Evolutionary conservation across 768 basidiomycete genomes (phyloP).

Genomic region (Boletus subcaerulescens): DNA sequence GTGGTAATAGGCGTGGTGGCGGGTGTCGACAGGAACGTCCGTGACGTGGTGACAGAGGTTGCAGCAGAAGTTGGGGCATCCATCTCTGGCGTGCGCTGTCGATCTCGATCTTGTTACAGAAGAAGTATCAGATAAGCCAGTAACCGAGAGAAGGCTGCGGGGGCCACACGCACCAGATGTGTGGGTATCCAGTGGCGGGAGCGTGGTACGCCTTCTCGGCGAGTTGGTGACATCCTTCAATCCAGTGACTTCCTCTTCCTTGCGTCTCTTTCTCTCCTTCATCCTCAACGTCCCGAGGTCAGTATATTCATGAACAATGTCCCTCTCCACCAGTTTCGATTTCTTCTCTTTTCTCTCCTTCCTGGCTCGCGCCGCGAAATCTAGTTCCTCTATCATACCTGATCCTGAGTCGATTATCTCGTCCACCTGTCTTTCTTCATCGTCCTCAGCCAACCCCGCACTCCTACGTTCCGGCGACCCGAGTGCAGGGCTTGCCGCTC

Average conservation of each 20-base stretch:
- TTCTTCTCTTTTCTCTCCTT: conserved; percentile 44
- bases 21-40: conserved; percentile 42
- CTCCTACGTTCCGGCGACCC: conserved; percentile 57
- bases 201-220: conserved; percentile 36
- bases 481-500: conserved; percentile 66
- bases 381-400: conserved; percentile 13
- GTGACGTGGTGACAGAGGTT: conserved; percentile 34
- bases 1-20: conserved; percentile 40
- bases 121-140: conserved; percentile 14
- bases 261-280: conserved; percentile 42
- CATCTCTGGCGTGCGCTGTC: conserved; percentile 35
- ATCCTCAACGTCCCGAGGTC: conserved; percentile 25
- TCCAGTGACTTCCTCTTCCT: conserved; percentile 35
- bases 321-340: conserved; percentile 18
- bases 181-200: conserved; percentile 37
- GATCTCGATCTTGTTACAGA: conserved; percentile 33
- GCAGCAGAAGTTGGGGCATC: conserved; percentile 37
- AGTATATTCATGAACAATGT: conserved; percentile 19
- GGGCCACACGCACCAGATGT: conserved; percentile 31
- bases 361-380: conserved; percentile 28
- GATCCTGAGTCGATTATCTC: conserved; percentile 19
- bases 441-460: conserved; percentile 53
- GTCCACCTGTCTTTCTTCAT: conserved; percentile 49
- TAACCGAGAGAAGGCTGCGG: background rate
- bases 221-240: conserved; percentile 68